phyloP scores from a whole-genome alignment of 192 early-diverging fungal genomes.

The Coemansia sp. region DNA sequence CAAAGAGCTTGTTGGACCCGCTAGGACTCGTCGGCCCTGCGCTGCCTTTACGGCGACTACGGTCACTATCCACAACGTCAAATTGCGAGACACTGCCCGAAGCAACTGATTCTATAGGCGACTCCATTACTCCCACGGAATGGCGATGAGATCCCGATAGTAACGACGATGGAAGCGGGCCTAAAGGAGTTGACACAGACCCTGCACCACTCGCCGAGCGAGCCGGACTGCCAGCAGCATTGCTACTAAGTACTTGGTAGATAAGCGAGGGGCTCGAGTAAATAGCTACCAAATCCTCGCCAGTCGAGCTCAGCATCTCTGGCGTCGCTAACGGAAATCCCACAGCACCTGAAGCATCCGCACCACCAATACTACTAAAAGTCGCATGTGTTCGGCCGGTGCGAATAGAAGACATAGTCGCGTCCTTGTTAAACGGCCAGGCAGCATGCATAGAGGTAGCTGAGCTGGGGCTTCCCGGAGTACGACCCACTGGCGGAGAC shows the following conservation, averaged over 20 bases:
- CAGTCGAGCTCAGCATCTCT: slow-evolving; percentile 17
- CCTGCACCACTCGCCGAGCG: not conserved
- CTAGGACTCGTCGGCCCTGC: not conserved
- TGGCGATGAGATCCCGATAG: not conserved
- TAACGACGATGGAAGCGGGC: slow-evolving; percentile 18
- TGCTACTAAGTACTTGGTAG: slow-evolving; percentile 38
- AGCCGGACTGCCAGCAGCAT: not conserved
- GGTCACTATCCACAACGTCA: not conserved
- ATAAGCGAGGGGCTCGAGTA: slow-evolving; percentile 48
- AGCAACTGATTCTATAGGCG: slow-evolving; percentile 23
- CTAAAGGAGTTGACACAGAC: not conserved
- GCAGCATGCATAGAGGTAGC: slow-evolving; percentile 30
- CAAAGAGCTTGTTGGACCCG: not conserved
- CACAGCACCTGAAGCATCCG: not conserved
- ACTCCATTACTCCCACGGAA: slow-evolving; percentile 22
- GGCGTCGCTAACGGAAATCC: slow-evolving; percentile 8
- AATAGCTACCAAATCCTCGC: slow-evolving; percentile 38
- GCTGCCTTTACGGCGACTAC: not conserved
- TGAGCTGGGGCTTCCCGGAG: slow-evolving; percentile 40
- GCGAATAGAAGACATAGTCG: not conserved
- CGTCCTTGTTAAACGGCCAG: slow-evolving; percentile 53
- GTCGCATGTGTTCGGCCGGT: not conserved
- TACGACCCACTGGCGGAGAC: slow-evolving; percentile 6
- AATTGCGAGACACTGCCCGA: slow-evolving; percentile 34
- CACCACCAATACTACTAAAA: not conserved